A percentile compares a stretch with the other conserved stretches of the same genome.
phyloP scores from a whole-genome alignment of 106 monocot genomes.

The Amphibolis antarctica region DNA sequence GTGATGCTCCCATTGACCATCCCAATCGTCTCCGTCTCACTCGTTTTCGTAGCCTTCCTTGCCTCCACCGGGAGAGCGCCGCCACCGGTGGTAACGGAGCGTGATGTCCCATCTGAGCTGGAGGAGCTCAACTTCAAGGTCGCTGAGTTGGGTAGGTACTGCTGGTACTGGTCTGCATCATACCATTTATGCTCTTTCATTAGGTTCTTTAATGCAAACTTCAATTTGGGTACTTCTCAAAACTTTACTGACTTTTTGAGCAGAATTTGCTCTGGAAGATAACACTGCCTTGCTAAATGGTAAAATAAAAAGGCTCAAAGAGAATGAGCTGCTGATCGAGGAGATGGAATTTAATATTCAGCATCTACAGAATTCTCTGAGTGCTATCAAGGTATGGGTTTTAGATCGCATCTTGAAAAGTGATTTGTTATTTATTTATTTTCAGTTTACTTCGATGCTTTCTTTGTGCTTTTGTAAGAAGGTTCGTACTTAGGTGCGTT shows the following conservation, averaged over 20 bases:
- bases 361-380: constrained; percentile 23
- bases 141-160: not conserved
- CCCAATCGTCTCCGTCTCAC: not conserved
- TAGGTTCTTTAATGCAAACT: not conserved
- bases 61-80: not conserved
- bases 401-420: not conserved
- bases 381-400: constrained; percentile 35
- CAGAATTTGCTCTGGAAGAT: constrained; percentile 38
- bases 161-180: not conserved
- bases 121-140: constrained; percentile 3
- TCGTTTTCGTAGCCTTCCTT: not conserved
- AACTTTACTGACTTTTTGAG: constrained; percentile 6
- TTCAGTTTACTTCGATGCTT: not conserved
- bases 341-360: constrained; percentile 47
- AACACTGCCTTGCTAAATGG: constrained; percentile 19
- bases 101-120: not conserved
- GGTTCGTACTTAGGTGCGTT: too few relatives aligned
- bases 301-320: constrained; percentile 25
- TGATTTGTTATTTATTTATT: not conserved
- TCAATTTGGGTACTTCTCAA: not conserved
- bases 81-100: not conserved
- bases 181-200: not conserved
- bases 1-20: not conserved
- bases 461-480: not conserved
- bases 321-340: constrained; percentile 27